Evolutionary conservation across 306 rosid genomes (phyloP).

Genomic region (Coriaria nepalensis): DNA sequence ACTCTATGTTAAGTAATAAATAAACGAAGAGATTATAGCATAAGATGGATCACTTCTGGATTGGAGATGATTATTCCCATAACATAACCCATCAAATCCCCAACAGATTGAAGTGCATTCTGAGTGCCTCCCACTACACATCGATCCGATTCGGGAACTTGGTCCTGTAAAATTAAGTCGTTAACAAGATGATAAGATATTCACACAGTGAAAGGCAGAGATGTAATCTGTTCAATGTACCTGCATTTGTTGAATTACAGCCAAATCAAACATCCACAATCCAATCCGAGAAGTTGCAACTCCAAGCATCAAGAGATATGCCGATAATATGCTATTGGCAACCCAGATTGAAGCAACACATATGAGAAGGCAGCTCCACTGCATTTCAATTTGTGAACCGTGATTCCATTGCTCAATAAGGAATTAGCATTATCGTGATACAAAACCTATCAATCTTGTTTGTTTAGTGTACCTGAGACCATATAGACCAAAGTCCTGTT

Average conservation of each 20-base stretch:
- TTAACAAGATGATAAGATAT: slow-evolving; percentile 1
- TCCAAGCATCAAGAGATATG: slow-evolving; percentile 63
- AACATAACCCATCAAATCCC: slow-evolving; percentile 72
- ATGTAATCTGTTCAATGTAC: slow-evolving; percentile 10
- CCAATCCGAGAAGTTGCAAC: slow-evolving; percentile 85
- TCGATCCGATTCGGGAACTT: slow-evolving; percentile 64
- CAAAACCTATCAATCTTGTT: neutral
- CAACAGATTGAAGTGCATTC: slow-evolving; percentile 60
- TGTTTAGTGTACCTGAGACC: slow-evolving; percentile 76
- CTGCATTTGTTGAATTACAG: slow-evolving; percentile 92
- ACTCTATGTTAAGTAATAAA: neutral
- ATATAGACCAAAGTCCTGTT: slow-evolving; percentile 78
- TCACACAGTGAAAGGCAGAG: neutral
- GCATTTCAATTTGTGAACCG: slow-evolving; percentile 11
- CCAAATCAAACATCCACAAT: slow-evolving; percentile 79
- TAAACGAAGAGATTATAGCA: neutral
- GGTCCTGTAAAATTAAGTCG: slow-evolving; percentile 32
- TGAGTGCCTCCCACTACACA: slow-evolving; percentile 81
- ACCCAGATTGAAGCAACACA: slow-evolving; percentile 59
- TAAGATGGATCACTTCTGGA: slow-evolving; percentile 42
- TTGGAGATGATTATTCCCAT: slow-evolving; percentile 69
- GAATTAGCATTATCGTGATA: neutral
- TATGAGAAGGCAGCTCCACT: slow-evolving; percentile 67
- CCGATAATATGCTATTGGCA: slow-evolving; percentile 24
- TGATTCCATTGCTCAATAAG: neutral